Evolutionary conservation across 176 grass and related monocot genomes (phyloP), one percentile per base, ranked within the genome.

Genomic region (Aegilops tauschii): DNA sequence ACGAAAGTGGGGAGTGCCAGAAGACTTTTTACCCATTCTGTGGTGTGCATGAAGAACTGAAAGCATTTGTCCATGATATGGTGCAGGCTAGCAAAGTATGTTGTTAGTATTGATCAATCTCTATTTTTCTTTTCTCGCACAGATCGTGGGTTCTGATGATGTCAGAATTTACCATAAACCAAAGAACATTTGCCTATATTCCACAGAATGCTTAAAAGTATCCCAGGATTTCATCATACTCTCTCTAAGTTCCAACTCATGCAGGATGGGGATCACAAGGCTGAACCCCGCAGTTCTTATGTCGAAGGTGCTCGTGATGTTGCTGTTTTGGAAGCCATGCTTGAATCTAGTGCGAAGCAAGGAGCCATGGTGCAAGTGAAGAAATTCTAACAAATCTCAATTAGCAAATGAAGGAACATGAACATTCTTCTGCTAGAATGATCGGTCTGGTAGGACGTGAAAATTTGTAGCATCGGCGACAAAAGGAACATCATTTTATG

Each of bases 291-390:
- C 9, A 94, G 91, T 89, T 91, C 73, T 35, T 98, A 94, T 81
- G 73, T 87, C 10, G 94, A 98, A 88, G 94, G 93, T 25, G 96
- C 90, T 2, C 84, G 92, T 71, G 96, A 98, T 69, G 92, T 98
- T 31, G 96, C 94, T 3, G 94, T 98, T 87, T 85, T 96, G 80
- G 93, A 98, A 91, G 93, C 94, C 50, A 98, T 98, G 96, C 90
- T 96, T 10, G 92, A 93, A 77, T 98, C 96, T 50, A 94, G 96
- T 20, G 73, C 23, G 6, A 93, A 96, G 40, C 87, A 96, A 90
- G 93, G 93, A 71, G 61, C 82, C 30, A 70, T n/a, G 0, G 87
- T 98, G 50, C 90, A 84, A 67, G 96, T 98, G 45, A 95, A 94
- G 75, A 96, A 65, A 83, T 94, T 94, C 18, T 91, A 39, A 95